Evolutionary conservation across 805 yeast species (phyloP), one percentile per base, ranked within the genome.

Genomic region (Saccharomycopsis schoenii): DNA sequence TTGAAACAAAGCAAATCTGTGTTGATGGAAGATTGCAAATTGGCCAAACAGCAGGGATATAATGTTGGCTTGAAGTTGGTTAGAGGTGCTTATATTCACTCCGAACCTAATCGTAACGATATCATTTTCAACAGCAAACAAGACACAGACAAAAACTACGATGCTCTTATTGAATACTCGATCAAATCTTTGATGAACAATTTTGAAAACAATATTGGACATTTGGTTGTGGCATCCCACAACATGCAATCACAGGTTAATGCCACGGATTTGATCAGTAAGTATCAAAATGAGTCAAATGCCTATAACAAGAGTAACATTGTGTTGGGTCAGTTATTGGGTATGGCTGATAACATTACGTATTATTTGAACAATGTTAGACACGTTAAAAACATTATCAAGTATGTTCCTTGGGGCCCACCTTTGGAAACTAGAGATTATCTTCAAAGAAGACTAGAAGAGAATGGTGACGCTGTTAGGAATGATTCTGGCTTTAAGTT

Each of bases 351-450:
- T 73, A 86, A 87, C 68, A 82, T 89, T 63, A 89, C 97, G 29
- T 80, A 80, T 71, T 89, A 88, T 66, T 79, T 92, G 68, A 82
- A 89, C 61, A 74, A 78, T 50, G 77, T 83, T 56, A 82, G 87
- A 66, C 78, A 82, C 55, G 88, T 82, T 55, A 83, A 80, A 64
- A 89, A 89, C 69, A 85, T 92, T 59, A 85, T 93, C 74, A 93
- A 93, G 75, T 92, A 93, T 71, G 97, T 92, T 64, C 96, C 97
- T 17, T 92, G 97, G 97, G 97, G 97, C 10, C 97, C 97, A 40
- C 96, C 96, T 60, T 74, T 83, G 67, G 97, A 93, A 75, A 91
- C 97, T 62, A 90, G 89, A 76, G 96, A 89, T 67, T 92, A 92
- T 71, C 75, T 92, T 64, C 77, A 85, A 64, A 85, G 98, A 77